These are phyloP conservation scores for Sporothrix variecibatus DNA, from an alignment of 2,329 filamentous ascomycete genomes.

Conservation along the genomic window DNA sequence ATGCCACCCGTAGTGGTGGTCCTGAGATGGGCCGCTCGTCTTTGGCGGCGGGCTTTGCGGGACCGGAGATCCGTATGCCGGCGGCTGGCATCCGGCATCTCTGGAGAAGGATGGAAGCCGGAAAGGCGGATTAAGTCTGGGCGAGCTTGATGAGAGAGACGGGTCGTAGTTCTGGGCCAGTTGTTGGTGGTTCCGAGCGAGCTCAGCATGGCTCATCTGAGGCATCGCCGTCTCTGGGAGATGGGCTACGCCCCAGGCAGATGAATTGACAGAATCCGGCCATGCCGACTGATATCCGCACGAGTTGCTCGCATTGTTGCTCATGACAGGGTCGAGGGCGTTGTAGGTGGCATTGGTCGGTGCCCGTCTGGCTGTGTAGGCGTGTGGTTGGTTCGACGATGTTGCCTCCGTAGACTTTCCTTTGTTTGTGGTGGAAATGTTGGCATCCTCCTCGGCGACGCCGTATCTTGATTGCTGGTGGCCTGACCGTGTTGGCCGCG, in stretches of 20 bases:
- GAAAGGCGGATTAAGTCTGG: not conserved
- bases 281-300: constrained; percentile 6
- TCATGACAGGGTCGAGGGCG: not conserved
- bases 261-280: not conserved
- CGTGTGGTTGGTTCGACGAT: not conserved
- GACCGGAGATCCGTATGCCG: not conserved
- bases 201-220: not conserved
- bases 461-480: not conserved
- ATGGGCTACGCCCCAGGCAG: not conserved
- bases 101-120: not conserved
- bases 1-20: not conserved
- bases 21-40: not conserved
- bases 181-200: not conserved
- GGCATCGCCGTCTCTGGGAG: not conserved
- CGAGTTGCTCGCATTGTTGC: not conserved
- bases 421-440: not conserved
- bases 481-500: constrained; percentile 51
- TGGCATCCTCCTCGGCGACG: not conserved
- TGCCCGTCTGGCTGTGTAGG: not conserved
- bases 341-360: not conserved
- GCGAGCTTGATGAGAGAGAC: not conserved
- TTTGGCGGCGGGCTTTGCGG: not conserved
- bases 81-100: constrained; percentile 5
- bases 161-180: not conserved
- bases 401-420: not conserved